Percentiles rank a stretch among this genome's conserved stretches.
phyloP scores from a whole-genome alignment of 345 rosid species.

The Salix exigua region DNA sequence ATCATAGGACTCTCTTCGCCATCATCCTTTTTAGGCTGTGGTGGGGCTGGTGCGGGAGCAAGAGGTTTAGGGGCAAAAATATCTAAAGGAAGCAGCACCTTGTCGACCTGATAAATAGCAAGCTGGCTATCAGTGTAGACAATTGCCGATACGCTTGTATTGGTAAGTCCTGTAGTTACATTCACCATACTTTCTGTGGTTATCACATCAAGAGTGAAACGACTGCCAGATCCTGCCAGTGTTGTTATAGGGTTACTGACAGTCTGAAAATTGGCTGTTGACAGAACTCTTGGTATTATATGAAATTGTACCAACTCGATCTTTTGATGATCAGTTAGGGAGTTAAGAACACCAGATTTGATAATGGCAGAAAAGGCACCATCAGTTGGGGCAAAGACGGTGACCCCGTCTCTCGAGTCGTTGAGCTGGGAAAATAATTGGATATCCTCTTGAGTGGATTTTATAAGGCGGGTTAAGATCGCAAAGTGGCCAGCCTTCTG shows the following conservation, averaged over 20 bases:
- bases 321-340: not conserved
- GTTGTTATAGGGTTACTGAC: not conserved
- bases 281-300: not conserved
- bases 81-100: not conserved
- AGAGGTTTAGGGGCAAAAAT: not conserved
- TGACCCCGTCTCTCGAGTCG: not conserved
- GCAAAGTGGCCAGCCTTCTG: not conserved
- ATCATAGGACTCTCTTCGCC: not conserved
- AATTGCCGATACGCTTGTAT: not conserved
- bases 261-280: not conserved
- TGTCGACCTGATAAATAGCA: not conserved
- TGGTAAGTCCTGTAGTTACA: not conserved
- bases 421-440: not conserved
- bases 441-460: not conserved
- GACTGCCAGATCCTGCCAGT: not conserved
- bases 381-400: not conserved
- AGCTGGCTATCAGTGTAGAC: not conserved
- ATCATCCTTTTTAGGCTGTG: not conserved
- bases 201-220: not conserved
- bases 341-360: not conserved
- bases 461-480: not conserved
- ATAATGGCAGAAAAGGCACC: not conserved
- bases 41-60: not conserved
- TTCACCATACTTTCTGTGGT: not conserved
- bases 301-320: not conserved